Conservation (phyloP, 1,139 yeast genomes). For the Suhomyces coccinellae region DNA sequence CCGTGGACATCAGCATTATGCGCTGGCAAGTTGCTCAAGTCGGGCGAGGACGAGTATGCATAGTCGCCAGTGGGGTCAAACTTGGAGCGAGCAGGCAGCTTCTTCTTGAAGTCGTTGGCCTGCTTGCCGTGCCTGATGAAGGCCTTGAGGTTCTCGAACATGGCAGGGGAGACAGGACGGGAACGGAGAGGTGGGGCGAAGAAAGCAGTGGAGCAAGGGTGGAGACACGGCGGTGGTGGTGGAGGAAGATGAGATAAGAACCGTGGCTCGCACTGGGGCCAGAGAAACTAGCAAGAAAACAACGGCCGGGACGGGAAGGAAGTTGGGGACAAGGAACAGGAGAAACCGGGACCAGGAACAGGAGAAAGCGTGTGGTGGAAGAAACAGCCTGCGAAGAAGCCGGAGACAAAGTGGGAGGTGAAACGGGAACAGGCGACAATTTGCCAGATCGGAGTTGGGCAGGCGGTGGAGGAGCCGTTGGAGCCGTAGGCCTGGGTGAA, state of each 20-base stretch:
- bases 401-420: not conserved
- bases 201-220: not conserved
- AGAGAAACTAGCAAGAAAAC: not conserved
- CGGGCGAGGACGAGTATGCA: conserved; percentile 3
- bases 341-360: not conserved
- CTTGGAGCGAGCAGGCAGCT: conserved; percentile 7
- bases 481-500: not conserved
- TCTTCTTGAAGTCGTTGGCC: conserved; percentile 49
- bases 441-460: not conserved
- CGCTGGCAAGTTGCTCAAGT: conserved; percentile 10
- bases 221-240: not conserved
- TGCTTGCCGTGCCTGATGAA: conserved; percentile 84
- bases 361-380: not conserved
- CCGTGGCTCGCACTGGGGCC: conserved; percentile 5
- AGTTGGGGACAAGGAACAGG: not conserved
- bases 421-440: not conserved
- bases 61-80: conserved; percentile 7
- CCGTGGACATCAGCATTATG: not conserved
- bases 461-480: not conserved
- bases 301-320: not conserved
- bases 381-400: not conserved
- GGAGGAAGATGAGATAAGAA: conserved; percentile 3
- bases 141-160: conserved; percentile 68
- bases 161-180: conserved; percentile 14
- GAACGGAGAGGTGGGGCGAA: not conserved